Conservation (phyloP, 257 asterid species). For the Verbena officinalis region DNA sequence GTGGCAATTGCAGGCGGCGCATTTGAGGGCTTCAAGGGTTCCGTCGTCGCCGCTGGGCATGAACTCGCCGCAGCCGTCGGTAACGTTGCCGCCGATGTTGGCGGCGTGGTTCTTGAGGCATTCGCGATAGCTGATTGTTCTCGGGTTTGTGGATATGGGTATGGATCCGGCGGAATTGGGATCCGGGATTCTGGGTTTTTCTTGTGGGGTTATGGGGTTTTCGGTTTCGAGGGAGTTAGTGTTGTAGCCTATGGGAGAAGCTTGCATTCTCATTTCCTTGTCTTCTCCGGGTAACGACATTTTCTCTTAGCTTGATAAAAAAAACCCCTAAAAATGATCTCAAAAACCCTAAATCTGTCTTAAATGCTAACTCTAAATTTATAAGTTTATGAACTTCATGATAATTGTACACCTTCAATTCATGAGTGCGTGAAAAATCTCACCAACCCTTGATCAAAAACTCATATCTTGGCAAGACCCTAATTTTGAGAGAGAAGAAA, state of each 20-base stretch:
- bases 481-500: no score
- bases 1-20: slow-evolving; percentile 94
- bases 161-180: slow-evolving; percentile 54
- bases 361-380: background rate
- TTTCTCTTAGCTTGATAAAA: background rate
- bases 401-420: background rate
- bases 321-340: slow-evolving; percentile 36
- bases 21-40: slow-evolving; percentile 77
- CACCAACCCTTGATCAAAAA: slow-evolving; percentile 25
- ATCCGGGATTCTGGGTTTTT: slow-evolving; percentile 34
- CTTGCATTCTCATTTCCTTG: slow-evolving; percentile 43
- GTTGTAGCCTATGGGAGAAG: slow-evolving; percentile 34
- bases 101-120: slow-evolving; percentile 96
- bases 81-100: slow-evolving; percentile 77
- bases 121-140: slow-evolving; percentile 56
- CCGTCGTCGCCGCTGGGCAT: slow-evolving; percentile 94
- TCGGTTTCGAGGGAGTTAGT: slow-evolving; percentile 36
- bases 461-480: no score
- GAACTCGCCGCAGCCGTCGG: slow-evolving; percentile 97
- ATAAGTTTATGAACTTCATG: background rate
- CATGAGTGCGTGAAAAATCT: no score
- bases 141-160: slow-evolving; percentile 33
- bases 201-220: slow-evolving; percentile 28
- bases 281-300: slow-evolving; percentile 59
- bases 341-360: background rate